These are phyloP conservation scores for Aspergillus cejpii DNA, from an alignment of 2,329 filamentous ascomycete genomes.

Conservation along the genomic window DNA sequence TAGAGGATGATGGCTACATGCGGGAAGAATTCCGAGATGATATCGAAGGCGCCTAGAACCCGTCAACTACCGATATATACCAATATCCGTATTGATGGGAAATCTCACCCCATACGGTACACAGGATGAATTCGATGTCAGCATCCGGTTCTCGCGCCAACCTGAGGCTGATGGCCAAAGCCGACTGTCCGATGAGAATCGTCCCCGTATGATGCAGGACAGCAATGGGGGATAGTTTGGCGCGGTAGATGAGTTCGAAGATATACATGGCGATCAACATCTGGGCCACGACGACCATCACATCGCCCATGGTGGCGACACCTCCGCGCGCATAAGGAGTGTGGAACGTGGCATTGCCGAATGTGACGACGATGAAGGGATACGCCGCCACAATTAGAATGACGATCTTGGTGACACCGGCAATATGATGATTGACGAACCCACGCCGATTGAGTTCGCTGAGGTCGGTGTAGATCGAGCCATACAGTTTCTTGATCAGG, in stretches of 20 bases:
- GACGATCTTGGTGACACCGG: conserved; percentile 38
- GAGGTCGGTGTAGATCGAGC: conserved; percentile 31
- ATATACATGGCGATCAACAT: conserved; percentile 44
- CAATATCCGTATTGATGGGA: too few species aligned
- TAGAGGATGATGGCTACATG: conserved; percentile 44
- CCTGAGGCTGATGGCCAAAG: conserved; percentile 36
- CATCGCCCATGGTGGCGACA: conserved; percentile 37
- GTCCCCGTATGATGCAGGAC: conserved; percentile 40
- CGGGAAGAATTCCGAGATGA: conserved; percentile 44
- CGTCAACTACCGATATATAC: too few species aligned
- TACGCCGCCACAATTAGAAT: conserved; percentile 38
- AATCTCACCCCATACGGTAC: conserved; percentile 39
- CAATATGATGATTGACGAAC: conserved; percentile 45
- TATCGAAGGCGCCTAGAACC: conserved; percentile 46
- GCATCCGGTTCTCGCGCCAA: conserved; percentile 27
- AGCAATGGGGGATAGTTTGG: conserved; percentile 38
- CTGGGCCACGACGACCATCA: conserved; percentile 37
- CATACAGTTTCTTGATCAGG: conserved; percentile 33
- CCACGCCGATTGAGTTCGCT: conserved; percentile 34
- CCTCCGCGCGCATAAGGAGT: conserved; percentile 26
- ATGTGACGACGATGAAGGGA: conserved; percentile 38
- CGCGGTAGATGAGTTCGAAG: conserved; percentile 42
- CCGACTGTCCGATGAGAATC: conserved; percentile 39
- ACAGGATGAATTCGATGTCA: conserved; percentile 35
- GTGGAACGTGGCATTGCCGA: conserved; percentile 29